Percentiles rank a stretch among this genome's conserved stretches.
Evolutionary conservation across 345 rosid genomes (phyloP).

Genomic region (Isatis tinctoria): DNA sequence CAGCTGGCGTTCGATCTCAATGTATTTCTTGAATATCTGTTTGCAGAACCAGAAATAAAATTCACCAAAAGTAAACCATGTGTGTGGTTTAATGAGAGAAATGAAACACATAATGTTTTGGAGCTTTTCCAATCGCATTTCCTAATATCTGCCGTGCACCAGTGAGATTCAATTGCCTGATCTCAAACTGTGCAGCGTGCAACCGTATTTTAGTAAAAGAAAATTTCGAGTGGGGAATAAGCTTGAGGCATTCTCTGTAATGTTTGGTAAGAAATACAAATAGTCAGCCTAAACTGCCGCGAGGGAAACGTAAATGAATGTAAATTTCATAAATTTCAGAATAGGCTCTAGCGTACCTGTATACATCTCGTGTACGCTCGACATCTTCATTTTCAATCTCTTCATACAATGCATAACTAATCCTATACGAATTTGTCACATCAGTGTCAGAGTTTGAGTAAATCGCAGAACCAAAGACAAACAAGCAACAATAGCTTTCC

Average conservation of each 20-base stretch:
- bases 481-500: neutral
- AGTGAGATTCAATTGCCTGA: constrained; percentile 72
- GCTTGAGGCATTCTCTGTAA: constrained; percentile 74
- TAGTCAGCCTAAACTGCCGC: neutral
- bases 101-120: constrained; percentile 33
- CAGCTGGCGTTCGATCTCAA: constrained; percentile 85
- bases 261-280: neutral
- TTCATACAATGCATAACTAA: constrained; percentile 82
- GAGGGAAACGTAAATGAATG: neutral
- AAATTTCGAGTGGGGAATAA: constrained; percentile 77
- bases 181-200: constrained; percentile 87
- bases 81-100: neutral
- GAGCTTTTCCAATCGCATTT: constrained; percentile 86
- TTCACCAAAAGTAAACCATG: neutral
- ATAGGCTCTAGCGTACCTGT: constrained; percentile 41
- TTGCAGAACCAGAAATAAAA: neutral
- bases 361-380: constrained; percentile 69
- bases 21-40: constrained; percentile 86
- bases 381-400: constrained; percentile 79
- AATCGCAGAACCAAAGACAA: neutral
- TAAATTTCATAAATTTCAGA: neutral
- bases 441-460: neutral
- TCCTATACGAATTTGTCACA: constrained; percentile 42
- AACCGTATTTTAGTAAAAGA: constrained; percentile 93
- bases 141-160: constrained; percentile 83